phyloP scores from a whole-genome alignment of 345 rosid species.

The Anastatica hierochuntica region DNA sequence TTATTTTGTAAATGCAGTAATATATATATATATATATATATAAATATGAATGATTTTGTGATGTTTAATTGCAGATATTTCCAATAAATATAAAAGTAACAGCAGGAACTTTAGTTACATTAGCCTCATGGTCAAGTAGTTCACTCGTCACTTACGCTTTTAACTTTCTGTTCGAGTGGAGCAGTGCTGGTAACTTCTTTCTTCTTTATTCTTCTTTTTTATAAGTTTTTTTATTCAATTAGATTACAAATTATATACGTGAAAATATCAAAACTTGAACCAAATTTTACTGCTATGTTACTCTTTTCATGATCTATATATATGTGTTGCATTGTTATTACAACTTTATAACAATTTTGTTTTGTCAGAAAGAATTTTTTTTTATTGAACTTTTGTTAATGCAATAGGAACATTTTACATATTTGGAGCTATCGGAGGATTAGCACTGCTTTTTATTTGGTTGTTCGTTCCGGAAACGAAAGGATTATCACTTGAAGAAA shows the following conservation, averaged over 20 bases:
- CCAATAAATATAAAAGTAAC: slow-evolving; percentile 38
- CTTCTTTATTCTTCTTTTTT: not conserved
- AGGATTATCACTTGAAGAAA: slow-evolving; percentile 51
- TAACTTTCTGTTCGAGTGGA: slow-evolving; percentile 40
- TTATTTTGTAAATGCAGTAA: not conserved
- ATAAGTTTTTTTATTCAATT: no score
- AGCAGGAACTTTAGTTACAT: slow-evolving; percentile 40
- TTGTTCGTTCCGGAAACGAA: slow-evolving; percentile 65
- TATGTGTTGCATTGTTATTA: no score
- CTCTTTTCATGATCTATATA: no score
- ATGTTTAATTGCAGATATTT: slow-evolving; percentile 49
- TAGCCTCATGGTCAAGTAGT: slow-evolving; percentile 30
- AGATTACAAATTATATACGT: no score
- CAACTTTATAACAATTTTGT: no score
- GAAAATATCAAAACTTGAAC: no score
- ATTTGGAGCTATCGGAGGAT: slow-evolving; percentile 12
- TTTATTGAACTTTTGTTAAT: not conserved
- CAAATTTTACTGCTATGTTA: no score
- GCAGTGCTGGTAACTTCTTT: slow-evolving; percentile 26
- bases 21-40: no score
- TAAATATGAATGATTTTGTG: not conserved
- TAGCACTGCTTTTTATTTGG: slow-evolving; percentile 39
- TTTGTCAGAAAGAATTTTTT: not conserved
- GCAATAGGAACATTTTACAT: slow-evolving; percentile 20
- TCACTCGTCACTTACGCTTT: slow-evolving; percentile 32